phyloP scores from a whole-genome alignment of 208 protist species.

The Trypanosoma platydactyli region DNA sequence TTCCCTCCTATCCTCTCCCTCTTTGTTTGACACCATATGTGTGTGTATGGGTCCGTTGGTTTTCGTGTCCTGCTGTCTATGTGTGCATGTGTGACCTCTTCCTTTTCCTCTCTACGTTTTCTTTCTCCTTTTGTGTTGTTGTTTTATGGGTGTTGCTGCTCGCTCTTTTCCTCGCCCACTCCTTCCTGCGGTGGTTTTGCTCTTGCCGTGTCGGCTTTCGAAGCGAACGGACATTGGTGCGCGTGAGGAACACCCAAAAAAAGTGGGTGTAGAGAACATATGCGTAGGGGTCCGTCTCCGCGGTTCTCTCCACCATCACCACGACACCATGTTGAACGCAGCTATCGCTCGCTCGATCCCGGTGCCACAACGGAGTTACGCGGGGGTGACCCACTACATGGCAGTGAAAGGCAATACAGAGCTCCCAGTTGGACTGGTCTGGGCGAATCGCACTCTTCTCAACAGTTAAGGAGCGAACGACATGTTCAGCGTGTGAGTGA shows the following conservation, averaged over 20 bases:
- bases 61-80: no score
- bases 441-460: no score
- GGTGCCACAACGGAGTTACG: no score
- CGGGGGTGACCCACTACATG: no score
- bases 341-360: not conserved
- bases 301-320: not conserved
- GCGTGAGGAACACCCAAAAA: not conserved
- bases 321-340: not conserved
- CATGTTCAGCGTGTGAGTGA: constrained; percentile 11
- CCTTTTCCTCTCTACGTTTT: constrained; percentile 7
- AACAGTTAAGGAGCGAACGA: not conserved
- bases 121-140: constrained; percentile 26
- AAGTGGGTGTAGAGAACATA: not conserved
- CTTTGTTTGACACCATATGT: no score
- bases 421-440: no score
- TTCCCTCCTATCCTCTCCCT: no score
- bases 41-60: no score
- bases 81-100: no score
- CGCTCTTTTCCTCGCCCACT: not conserved
- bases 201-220: not conserved
- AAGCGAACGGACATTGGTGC: no score
- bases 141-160: constrained; percentile 12
- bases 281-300: not conserved
- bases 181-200: not conserved
- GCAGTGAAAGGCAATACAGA: no score